phyloP scores from a whole-genome alignment of 495 filamentous ascomycete species.

The Aspergillus conjunctus region DNA sequence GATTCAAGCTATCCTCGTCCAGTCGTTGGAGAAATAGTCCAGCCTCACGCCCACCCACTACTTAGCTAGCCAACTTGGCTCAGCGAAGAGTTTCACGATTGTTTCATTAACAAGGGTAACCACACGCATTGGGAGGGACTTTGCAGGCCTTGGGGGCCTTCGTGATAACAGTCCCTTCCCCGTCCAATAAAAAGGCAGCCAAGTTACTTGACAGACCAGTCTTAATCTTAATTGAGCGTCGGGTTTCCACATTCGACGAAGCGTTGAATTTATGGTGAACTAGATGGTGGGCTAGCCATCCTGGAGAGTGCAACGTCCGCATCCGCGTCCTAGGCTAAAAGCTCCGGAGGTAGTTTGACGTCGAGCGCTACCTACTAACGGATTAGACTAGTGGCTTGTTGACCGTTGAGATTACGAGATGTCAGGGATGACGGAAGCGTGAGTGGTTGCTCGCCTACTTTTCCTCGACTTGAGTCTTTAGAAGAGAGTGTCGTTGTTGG shows the following conservation, averaged over 20 bases:
- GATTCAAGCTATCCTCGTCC: not conserved
- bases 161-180: not conserved
- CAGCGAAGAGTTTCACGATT: constrained; percentile 18
- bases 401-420: not conserved
- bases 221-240: constrained; percentile 1
- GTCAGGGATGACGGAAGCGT: too few species aligned
- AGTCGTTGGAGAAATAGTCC: too few species aligned
- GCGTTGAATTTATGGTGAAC: not conserved
- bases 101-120: constrained; percentile 10
- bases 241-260: not conserved
- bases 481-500: not conserved
- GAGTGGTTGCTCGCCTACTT: too few species aligned
- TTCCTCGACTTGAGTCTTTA: too few species aligned
- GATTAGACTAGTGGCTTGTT: too few species aligned
- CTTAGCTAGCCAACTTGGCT: not conserved
- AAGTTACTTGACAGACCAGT: not conserved
- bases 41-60: not conserved
- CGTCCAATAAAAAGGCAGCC: not conserved
- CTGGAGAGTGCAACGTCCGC: not conserved
- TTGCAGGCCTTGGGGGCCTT: not conserved
- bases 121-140: not conserved
- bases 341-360: too few species aligned
- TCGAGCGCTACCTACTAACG: too few species aligned
- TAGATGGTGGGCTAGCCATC: not conserved
- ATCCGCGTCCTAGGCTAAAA: not conserved